Base-by-base conservation (phyloP, 345 rosid genomes). In the Rhodomyrtus tomentosa region DNA sequence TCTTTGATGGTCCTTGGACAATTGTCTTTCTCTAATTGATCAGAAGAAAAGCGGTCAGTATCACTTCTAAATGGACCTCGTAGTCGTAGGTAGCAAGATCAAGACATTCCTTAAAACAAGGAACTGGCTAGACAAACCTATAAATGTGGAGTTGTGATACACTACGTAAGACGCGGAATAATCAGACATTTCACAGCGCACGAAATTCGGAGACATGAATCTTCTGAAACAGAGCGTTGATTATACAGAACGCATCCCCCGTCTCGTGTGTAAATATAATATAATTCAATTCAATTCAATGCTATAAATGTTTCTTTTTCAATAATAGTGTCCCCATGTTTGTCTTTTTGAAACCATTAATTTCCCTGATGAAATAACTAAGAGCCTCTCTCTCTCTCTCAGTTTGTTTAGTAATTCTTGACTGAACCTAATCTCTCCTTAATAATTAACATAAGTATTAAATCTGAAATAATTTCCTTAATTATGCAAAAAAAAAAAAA, bases 1-100 rank as follows among this genome's bases (percentile, higher is more conserved):
- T 97, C 98, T 89, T 95, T 95, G 87, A 95, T 92, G 50, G 98
- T 94, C 90, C 88, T 93, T 18, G 99, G 99, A 51, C 97, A 94
- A 88, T 97, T 92, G 82, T 92, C 98, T 87, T 93, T 97, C 56
- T 93, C 99, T 97, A 92, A 53, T 81, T 84, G 82, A 84, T 10
- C 72, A 55, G 9, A 62, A 51, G 9, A 20, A 15, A 49, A 49
- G 45, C 79, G 48, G 20, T 59, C 40, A 45, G 59, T 48, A 9
- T 55, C 51, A 82, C 38, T 50, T 52, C n/a, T 32, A 80, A 42
- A 52, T 81, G 16, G 42, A 50, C 54, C 58, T n/a, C n/a, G n/a
- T n/a, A n/a, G n/a, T 51, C 58, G 24, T 38, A 81, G 3, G 54
- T 81, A 20, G 83, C 54, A 40, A 16, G 54, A 80, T 49, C 82